Conservation (phyloP, 208 protist genomes). For the Wallacemonas sp. region DNA sequence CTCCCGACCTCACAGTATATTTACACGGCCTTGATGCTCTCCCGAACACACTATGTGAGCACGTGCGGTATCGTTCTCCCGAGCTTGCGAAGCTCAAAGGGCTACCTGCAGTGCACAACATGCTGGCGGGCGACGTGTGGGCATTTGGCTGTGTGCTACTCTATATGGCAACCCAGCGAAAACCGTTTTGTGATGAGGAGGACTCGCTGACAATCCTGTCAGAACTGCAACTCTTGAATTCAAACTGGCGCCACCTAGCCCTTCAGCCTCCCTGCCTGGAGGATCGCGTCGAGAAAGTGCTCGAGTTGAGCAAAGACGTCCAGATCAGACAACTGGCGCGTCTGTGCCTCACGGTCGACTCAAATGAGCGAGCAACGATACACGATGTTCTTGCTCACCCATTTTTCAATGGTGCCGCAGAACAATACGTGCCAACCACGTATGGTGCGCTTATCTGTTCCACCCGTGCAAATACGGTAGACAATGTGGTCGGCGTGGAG, state of each 20-base stretch:
- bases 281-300: slow-evolving; percentile 1
- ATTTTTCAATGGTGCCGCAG: neutral
- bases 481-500: neutral
- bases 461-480: neutral
- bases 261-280: too few relatives aligned
- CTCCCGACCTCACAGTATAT: slow-evolving; percentile 26
- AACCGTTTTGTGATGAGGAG: slow-evolving; percentile 21
- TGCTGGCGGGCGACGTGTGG: slow-evolving; percentile 28
- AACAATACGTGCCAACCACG: neutral
- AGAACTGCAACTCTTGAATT: slow-evolving; percentile 13
- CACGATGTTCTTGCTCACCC: neutral
- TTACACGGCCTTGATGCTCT: slow-evolving; percentile 10
- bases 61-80: slow-evolving; percentile 25
- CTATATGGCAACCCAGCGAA: slow-evolving; percentile 19
- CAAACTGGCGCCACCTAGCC: neutral
- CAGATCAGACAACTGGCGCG: neutral
- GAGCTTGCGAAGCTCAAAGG: slow-evolving; percentile 17
- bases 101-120: neutral
- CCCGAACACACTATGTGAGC: slow-evolving; percentile 1
- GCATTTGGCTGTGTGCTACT: slow-evolving; percentile 33
- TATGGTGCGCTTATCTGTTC: neutral
- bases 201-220: slow-evolving; percentile 23
- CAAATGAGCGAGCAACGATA: neutral
- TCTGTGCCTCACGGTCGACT: neutral
- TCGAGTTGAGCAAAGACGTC: neutral